Percentiles rank a stretch among this genome's conserved stretches.
These are phyloP conservation scores for Colletotrichum somersetense DNA, from an alignment of 2,329 filamentous ascomycete genomes.

Conservation along the genomic window DNA sequence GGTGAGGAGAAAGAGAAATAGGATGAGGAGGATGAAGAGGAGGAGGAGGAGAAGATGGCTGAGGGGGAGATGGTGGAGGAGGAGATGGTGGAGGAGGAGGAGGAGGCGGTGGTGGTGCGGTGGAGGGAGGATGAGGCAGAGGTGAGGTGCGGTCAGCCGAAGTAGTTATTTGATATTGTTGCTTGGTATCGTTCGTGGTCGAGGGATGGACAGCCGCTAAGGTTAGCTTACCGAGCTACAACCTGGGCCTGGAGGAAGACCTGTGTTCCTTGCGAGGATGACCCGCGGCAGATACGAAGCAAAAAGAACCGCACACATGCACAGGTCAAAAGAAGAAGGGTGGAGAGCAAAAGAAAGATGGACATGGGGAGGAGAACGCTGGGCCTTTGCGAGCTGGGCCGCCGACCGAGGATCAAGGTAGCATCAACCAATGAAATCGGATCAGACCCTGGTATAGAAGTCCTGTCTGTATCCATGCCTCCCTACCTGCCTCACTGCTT, in stretches of 20 bases:
- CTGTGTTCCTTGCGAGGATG: conserved; percentile 17
- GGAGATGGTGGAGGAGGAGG: neutral
- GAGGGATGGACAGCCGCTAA: neutral
- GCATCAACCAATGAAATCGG: conserved; percentile 7
- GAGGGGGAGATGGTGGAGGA: neutral
- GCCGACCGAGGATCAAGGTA: conserved; percentile 6
- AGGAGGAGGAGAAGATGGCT: neutral
- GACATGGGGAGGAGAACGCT: conserved; percentile 12
- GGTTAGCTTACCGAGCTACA: neutral
- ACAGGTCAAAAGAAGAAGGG: neutral
- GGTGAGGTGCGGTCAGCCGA: conserved; percentile 16
- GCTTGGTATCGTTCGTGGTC: conserved; percentile 3
- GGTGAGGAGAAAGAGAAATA: neutral
- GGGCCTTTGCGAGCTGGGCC: neutral
- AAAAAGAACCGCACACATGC: neutral
- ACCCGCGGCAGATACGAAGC: neutral
- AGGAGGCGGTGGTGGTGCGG: neutral
- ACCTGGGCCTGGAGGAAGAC: neutral
- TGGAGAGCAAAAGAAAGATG: conserved; percentile 24
- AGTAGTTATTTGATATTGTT: conserved; percentile 25
- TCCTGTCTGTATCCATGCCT: neutral
- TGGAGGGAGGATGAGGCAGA: conserved; percentile 8
- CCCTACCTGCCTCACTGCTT: neutral
- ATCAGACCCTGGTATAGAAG: neutral
- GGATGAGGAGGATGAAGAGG: neutral